A percentile compares a stretch with the other conserved stretches of the same genome.
Evolutionary conservation across 2,329 filamentous ascomycete genomes (phyloP).

Genomic region (Ophiocordyceps polyrhachis-furcata): DNA sequence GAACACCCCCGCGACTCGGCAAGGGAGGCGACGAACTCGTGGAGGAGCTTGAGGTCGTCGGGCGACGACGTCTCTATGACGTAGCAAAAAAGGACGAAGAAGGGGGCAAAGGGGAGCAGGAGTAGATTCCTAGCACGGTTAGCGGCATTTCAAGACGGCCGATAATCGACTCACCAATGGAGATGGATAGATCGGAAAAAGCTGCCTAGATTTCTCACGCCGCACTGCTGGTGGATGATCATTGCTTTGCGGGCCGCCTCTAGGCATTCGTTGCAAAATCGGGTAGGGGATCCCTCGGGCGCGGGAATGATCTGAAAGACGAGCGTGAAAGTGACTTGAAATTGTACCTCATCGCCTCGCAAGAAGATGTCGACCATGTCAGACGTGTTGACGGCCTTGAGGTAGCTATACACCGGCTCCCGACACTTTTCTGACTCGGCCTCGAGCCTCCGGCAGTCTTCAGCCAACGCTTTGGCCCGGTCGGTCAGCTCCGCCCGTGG

Average conservation of each 20-base stretch:
- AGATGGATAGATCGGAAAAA: constrained; percentile 28
- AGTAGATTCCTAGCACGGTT: constrained; percentile 27
- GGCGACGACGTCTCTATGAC: constrained; percentile 33
- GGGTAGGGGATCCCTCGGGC: constrained; percentile 19
- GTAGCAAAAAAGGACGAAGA: constrained; percentile 40
- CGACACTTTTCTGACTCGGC: constrained; percentile 16
- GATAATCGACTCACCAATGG: constrained; percentile 24
- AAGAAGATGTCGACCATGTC: constrained; percentile 24
- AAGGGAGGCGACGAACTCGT: constrained; percentile 37
- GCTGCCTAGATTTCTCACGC: constrained; percentile 21
- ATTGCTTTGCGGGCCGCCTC: constrained; percentile 30
- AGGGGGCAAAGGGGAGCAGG: constrained; percentile 38
- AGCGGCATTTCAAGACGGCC: background rate
- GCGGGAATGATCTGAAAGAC: constrained; percentile 33
- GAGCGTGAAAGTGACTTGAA: constrained; percentile 28
- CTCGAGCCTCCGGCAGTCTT: constrained; percentile 18
- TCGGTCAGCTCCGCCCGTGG: constrained; percentile 20
- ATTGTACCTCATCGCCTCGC: constrained; percentile 26
- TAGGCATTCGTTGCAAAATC: constrained; percentile 30
- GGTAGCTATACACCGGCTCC: constrained; percentile 16
- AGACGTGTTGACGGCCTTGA: constrained; percentile 19
- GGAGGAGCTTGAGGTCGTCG: constrained; percentile 33
- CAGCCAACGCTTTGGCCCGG: constrained; percentile 19
- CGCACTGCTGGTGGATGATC: constrained; percentile 23
- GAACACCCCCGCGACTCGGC: constrained; percentile 31